These are phyloP conservation scores for Astrothelium subdiscretum DNA, from an alignment of 495 filamentous ascomycete species.

Conservation along the genomic window DNA sequence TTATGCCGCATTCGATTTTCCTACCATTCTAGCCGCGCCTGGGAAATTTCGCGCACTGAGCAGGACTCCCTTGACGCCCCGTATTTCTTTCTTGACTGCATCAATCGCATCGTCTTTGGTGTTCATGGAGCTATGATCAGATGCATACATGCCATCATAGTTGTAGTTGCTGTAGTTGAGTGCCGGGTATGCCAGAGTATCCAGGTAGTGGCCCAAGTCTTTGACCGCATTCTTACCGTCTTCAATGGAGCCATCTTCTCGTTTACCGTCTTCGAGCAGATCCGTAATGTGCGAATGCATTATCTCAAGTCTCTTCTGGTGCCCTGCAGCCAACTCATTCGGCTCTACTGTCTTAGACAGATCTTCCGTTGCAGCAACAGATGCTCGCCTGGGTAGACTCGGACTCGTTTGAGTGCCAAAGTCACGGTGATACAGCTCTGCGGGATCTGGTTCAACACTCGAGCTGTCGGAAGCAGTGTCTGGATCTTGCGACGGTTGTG, in stretches of 20 bases:
- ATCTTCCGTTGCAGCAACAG: conserved; percentile 10
- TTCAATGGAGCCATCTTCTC: conserved; percentile 2
- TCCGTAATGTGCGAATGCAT: conserved; percentile 43
- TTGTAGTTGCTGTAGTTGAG: conserved; percentile 26
- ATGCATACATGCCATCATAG: conserved; percentile 15
- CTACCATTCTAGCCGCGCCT: background rate
- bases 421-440: conserved; percentile 85
- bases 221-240: conserved; percentile 25
- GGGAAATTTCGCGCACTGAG: conserved; percentile 64
- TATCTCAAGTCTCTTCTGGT: conserved; percentile 35
- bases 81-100: conserved; percentile 69
- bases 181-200: conserved; percentile 37
- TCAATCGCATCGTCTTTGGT: conserved; percentile 61
- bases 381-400: conserved; percentile 28
- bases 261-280: conserved; percentile 21
- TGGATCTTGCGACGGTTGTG: conserved; percentile 12
- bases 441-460: conserved; percentile 49
- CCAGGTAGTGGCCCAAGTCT: conserved; percentile 42
- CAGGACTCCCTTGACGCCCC: conserved; percentile 86
- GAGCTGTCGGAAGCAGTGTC: conserved; percentile 31
- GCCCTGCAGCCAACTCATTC: conserved; percentile 25
- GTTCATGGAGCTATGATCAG: background rate
- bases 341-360: background rate
- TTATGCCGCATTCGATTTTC: background rate
- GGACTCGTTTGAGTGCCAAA: conserved; percentile 76